Base-by-base conservation (phyloP, 2,329 filamentous ascomycete genomes). In the Verticillium dahliae region DNA sequence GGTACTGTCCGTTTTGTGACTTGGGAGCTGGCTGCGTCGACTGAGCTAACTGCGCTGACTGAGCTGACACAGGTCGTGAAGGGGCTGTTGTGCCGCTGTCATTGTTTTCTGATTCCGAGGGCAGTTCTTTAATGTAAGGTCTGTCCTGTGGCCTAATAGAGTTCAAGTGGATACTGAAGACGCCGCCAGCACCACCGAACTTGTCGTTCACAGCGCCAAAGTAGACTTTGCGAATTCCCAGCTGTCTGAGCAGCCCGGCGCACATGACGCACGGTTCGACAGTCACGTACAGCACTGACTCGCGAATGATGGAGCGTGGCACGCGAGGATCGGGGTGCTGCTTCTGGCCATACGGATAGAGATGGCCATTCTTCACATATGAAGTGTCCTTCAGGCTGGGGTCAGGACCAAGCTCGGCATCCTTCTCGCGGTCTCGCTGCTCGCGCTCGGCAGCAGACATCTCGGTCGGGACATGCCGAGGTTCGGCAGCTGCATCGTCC, bases 201-300 rank as follows among this genome's bases (percentile, higher is more conserved):
- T 96, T 91, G 78, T 99, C 95, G 74, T 99, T 99, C 69, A 90
- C 86, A 63, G 93, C 96, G 4, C 95, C 96, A 74, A 95, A 99
- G 75, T 94, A 98, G 37, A 99, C 95, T 67, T 89, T 90, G 65
- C 90, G 86, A 74, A 99, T 92, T 14, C 87, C 85, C 66, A 96
- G 89, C 75, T 99, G 96, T 59, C 92, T 87, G 58, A 99, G 83
- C 60, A 96, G 86, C 6, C 92, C 96, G 13, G 95, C 95, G 73
- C 95, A 99, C 95, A 99, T 99, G 78, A 99, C 92, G 74, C 95
- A 99, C 4, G 95, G 95, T 76, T 99, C 96, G 60, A 99, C 94
- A 0, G 95, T 99, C 57, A 99, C 95, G 75, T 99, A 99, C 59
- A 99, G 85, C 10, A 87, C 90, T 67, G 83, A 83, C 66, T 93